A percentile compares a stretch with the other conserved stretches of the same genome.
These are phyloP conservation scores for Aspergillus asperescens DNA, from an alignment of 495 filamentous ascomycete species.

Conservation along the genomic window DNA sequence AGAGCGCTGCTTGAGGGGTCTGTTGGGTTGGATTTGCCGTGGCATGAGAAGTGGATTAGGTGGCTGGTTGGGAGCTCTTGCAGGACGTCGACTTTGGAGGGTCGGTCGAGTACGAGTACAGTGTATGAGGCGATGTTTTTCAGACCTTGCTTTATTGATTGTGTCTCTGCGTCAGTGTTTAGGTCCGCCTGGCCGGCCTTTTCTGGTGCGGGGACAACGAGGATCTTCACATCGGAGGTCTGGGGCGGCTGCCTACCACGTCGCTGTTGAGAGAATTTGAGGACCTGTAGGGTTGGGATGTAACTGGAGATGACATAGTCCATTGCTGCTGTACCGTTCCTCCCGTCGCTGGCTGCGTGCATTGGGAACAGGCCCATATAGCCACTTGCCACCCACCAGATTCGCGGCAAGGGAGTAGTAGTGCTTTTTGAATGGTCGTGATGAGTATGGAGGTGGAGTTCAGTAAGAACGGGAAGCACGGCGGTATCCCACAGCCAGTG, in stretches of 20 bases:
- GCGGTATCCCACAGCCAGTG: background rate
- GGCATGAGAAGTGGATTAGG: conserved; percentile 13
- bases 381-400: conserved; percentile 10
- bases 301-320: conserved; percentile 8
- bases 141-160: background rate
- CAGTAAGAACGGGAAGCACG: background rate
- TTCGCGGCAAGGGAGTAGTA: background rate
- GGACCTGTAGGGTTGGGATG: background rate
- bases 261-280: background rate
- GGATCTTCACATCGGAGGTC: background rate
- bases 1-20: conserved; percentile 3
- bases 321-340: background rate
- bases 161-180: background rate
- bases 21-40: background rate
- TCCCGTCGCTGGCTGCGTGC: conserved; percentile 8
- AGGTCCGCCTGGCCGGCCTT: background rate
- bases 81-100: background rate
- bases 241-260: background rate
- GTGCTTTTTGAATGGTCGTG: background rate
- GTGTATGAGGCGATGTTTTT: background rate
- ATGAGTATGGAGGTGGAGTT: background rate
- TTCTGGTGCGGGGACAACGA: background rate
- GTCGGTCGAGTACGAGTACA: background rate
- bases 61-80: background rate
- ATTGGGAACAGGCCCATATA: conserved; percentile 2